Evolutionary conservation across 106 monocot species (phyloP), one percentile per base, ranked within the genome.

Genomic region (Allium fistulosum): DNA sequence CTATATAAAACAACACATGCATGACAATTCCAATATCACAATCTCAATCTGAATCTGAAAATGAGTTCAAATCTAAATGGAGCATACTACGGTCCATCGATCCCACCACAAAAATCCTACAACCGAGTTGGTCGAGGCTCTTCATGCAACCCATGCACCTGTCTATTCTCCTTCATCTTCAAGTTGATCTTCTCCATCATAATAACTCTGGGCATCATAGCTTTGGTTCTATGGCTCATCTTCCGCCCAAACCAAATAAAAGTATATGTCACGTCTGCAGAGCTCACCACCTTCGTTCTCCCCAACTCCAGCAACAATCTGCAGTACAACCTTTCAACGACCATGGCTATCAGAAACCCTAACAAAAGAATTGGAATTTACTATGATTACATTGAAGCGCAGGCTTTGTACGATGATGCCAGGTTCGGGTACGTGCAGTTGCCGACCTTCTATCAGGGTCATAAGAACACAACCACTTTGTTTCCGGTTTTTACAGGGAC

Each of bases 321-420:
- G 22, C 27, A 69, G 14, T 88, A 88, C 86, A 68, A 67, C 77
- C 79, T 88, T 67, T 16, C 68, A 65, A 61, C 83, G 13, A 26
- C 60, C 77, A 47, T 94, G 67, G 66, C 76, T 69, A 62, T 94
- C 65, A 77, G 87, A 14, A 94, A 94, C 87, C 94, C 80, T 12
- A 94, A 94, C 80, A 57, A 68, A 66, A 59, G 75, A 15, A 74
- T 94, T 45, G 79, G 75, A 51, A 49, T 96, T 80, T 82, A 91
- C 78, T 91, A 86, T 79, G 88, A 91, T 79, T 67, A 56, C 17
- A 9, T 86, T 61, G 80, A 86, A 58, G 75, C 85, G 17, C 13
- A 17, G 8, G 82, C 78, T 14, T 47, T 57, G 62, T 96, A 88
- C 77, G 79, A 80, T 52, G 88, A 72, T 0, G 5, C 48, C 17